Evolutionary conservation across 2,329 filamentous ascomycete species (phyloP).

Genomic region (Fusarium secorum): DNA sequence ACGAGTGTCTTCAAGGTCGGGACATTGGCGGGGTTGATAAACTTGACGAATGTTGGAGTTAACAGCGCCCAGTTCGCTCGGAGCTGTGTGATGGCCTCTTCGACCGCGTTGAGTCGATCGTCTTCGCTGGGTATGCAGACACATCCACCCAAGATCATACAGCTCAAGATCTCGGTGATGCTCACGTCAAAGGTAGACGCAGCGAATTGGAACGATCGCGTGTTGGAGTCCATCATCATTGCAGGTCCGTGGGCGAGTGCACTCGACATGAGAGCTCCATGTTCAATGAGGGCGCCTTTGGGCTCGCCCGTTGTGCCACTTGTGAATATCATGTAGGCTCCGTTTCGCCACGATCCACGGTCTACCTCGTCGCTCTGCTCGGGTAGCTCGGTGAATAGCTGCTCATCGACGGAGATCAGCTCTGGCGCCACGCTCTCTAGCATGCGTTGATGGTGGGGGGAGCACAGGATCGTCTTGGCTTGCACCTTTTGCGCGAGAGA

Average conservation of each 20-base stretch:
- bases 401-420: constrained; percentile 27
- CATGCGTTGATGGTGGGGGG: constrained; percentile 27
- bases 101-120: constrained; percentile 48
- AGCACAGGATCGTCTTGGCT: constrained; percentile 31
- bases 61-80: constrained; percentile 33
- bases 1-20: constrained; percentile 33
- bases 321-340: constrained; percentile 38
- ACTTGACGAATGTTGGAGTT: constrained; percentile 32
- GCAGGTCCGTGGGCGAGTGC: constrained; percentile 30
- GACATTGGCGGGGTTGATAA: constrained; percentile 28
- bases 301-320: constrained; percentile 31
- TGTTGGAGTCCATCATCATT: constrained; percentile 37
- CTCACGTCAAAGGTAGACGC: constrained; percentile 45
- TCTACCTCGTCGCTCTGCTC: neutral
- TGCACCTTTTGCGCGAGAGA: constrained; percentile 25
- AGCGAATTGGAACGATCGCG: constrained; percentile 46
- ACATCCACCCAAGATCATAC: constrained; percentile 41
- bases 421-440: constrained; percentile 16
- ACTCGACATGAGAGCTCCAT: constrained; percentile 31
- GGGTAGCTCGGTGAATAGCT: constrained; percentile 10
- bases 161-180: constrained; percentile 36
- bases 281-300: constrained; percentile 35
- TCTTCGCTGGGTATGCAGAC: constrained; percentile 50
- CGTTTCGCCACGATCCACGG: constrained; percentile 15
- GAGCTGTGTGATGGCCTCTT: constrained; percentile 23